Conservation (phyloP, 2,329 filamentous ascomycete genomes). For the Beauveria sp. region DNA sequence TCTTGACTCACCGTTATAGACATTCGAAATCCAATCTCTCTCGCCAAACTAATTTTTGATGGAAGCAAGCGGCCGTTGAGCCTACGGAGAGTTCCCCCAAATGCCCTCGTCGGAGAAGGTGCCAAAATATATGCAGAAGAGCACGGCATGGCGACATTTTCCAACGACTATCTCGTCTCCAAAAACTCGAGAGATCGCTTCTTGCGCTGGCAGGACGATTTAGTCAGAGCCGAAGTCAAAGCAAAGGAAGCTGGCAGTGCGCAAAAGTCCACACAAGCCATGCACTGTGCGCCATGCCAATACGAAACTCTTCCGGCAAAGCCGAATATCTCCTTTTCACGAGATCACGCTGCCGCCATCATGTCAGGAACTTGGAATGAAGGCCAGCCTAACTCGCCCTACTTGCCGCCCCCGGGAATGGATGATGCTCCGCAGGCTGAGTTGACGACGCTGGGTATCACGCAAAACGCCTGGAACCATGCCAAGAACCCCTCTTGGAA, state of each 20-base stretch:
- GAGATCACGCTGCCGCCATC: constrained; percentile 48
- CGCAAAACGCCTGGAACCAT: constrained; percentile 5
- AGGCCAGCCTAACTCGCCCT: constrained; percentile 53
- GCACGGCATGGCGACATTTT: constrained; percentile 64
- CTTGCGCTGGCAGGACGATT: constrained; percentile 67
- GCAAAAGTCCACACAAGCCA: constrained; percentile 12
- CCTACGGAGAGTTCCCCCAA: constrained; percentile 82
- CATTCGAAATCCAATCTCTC: constrained; percentile 83
- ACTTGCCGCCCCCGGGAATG: constrained; percentile 11
- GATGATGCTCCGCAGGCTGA: constrained; percentile 4
- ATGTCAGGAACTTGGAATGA: constrained; percentile 54
- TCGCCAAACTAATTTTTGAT: constrained; percentile 78
- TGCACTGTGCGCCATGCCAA: constrained; percentile 22
- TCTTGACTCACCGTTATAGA: constrained; percentile 43
- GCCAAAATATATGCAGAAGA: constrained; percentile 81
- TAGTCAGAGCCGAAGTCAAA: constrained; percentile 53
- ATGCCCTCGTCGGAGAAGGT: constrained; percentile 79
- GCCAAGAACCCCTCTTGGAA: constrained; percentile 6
- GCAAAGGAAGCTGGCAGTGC: constrained; percentile 19
- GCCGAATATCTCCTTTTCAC: constrained; percentile 17
- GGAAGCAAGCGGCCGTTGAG: constrained; percentile 69
- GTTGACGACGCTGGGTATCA: neutral
- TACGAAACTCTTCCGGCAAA: constrained; percentile 26
- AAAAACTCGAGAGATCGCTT: constrained; percentile 72
- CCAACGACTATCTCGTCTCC: constrained; percentile 72